phyloP scores from a whole-genome alignment of 441 rosid genomes.

The Francoa sonchifolia region DNA sequence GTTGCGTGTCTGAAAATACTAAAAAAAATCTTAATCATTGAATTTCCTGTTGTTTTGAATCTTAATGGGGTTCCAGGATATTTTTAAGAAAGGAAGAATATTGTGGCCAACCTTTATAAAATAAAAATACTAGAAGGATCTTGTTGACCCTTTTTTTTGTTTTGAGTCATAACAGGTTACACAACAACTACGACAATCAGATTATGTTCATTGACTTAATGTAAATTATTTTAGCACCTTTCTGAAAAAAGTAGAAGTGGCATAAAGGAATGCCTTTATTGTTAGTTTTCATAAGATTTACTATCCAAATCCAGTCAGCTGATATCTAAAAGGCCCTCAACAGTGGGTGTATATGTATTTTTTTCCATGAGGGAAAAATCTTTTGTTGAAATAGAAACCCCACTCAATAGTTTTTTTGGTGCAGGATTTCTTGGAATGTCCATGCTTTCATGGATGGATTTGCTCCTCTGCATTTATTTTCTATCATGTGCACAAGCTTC shows the following conservation, averaged over 20 bases:
- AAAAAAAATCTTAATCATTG: not conserved
- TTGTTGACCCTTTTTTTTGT: not conserved
- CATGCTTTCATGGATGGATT: slow-evolving; percentile 20
- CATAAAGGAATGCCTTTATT: too few relatives aligned
- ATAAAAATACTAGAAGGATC: not conserved
- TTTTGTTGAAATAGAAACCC: not conserved
- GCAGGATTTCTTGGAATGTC: slow-evolving; percentile 23
- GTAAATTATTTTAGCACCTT: too few relatives aligned
- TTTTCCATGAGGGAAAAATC: slow-evolving; percentile 8
- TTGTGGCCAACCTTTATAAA: not conserved
- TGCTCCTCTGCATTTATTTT: slow-evolving; percentile 19
- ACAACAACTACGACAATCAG: too few relatives aligned
- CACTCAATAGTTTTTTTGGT: slow-evolving; percentile 17
- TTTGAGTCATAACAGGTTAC: not conserved
- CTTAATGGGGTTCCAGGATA: slow-evolving; percentile 2
- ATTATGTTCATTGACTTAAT: too few relatives aligned
- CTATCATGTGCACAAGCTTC: slow-evolving; percentile 18
- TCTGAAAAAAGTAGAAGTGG: not conserved
- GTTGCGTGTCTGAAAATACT: not conserved
- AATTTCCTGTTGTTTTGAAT: not conserved
- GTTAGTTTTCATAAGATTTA: not conserved
- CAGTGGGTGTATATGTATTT: slow-evolving; percentile 5
- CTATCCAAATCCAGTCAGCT: too few relatives aligned
- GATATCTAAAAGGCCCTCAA: too few relatives aligned
- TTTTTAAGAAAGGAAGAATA: not conserved